Conservation (phyloP, 805 yeast genomes). For the Candida easanensis region DNA sequence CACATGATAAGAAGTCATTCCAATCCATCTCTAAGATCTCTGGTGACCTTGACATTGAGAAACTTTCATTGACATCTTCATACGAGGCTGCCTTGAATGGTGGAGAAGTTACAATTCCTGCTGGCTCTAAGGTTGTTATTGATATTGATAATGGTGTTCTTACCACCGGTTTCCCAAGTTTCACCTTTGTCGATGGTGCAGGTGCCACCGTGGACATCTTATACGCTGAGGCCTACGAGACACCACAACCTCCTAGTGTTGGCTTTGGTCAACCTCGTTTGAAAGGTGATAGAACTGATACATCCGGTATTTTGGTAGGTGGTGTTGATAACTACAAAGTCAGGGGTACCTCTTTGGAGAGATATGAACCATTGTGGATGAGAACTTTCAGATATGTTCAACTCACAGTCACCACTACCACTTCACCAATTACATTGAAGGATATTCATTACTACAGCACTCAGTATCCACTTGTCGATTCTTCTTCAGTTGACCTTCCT, state of each 20-base stretch:
- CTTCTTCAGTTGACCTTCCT: neutral
- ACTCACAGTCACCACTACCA: neutral
- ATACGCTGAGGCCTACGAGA: conserved; percentile 1
- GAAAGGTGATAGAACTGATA: conserved; percentile 1
- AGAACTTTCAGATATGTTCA: conserved; percentile 2
- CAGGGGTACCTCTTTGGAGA: neutral
- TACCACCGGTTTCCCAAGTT: neutral
- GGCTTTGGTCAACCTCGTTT: neutral
- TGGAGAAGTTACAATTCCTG: too few relatives aligned
- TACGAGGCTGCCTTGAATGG: too few relatives aligned
- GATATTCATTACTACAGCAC: neutral
- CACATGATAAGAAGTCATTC: neutral
- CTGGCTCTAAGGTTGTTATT: too few relatives aligned
- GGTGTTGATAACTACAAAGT: conserved; percentile 1
- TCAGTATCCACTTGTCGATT: neutral
- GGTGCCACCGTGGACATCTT: neutral
- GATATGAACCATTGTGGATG: neutral
- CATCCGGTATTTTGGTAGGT: conserved; percentile 1
- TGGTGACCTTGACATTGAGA: neutral
- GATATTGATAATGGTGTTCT: too few relatives aligned
- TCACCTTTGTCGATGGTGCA: neutral
- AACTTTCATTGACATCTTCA: too few relatives aligned
- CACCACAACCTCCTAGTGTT: neutral
- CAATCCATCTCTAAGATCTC: neutral
- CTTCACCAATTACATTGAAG: neutral